Conservation (phyloP, 2,329 filamentous ascomycete genomes). For the Dactylonectria estremocensis region DNA sequence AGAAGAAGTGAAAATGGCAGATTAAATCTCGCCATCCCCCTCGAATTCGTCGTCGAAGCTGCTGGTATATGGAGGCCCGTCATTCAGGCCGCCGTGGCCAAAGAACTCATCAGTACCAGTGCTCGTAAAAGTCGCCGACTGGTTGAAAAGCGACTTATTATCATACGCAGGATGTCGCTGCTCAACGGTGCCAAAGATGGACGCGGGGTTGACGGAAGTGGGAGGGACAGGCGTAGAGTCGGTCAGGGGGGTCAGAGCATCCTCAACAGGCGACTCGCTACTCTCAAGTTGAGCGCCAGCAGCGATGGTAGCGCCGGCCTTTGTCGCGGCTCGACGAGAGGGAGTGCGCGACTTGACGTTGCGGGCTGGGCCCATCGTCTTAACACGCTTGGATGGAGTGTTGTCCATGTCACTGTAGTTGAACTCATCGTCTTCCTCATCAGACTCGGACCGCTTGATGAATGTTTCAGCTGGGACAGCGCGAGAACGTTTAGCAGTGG, state of each 20-base stretch:
- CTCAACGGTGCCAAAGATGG: constrained; percentile 45
- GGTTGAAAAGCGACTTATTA: constrained; percentile 5
- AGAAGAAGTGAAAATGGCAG: background rate
- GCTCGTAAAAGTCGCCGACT: constrained; percentile 20
- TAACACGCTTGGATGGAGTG: constrained; percentile 56
- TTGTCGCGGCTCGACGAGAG: constrained; percentile 52
- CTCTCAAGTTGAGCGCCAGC: constrained; percentile 47
- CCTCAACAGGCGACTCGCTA: constrained; percentile 48
- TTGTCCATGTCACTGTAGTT: constrained; percentile 53
- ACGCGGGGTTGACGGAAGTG: constrained; percentile 4
- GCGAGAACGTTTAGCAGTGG: constrained; percentile 47
- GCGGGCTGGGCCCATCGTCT: constrained; percentile 43
- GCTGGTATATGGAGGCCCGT: constrained; percentile 4
- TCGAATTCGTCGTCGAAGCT: constrained; percentile 43
- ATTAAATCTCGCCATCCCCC: constrained; percentile 57
- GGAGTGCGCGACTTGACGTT: constrained; percentile 46
- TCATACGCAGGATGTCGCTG: constrained; percentile 27
- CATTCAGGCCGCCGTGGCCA: constrained; percentile 26
- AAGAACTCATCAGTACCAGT: constrained; percentile 35
- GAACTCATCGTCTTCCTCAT: constrained; percentile 49
- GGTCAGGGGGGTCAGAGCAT: constrained; percentile 28
- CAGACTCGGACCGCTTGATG: constrained; percentile 48
- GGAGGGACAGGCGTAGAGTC: background rate
- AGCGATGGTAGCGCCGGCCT: constrained; percentile 55
- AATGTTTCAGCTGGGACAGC: constrained; percentile 29